phyloP scores from a whole-genome alignment of 306 rosid genomes.

The Erythrophleum fordii region DNA sequence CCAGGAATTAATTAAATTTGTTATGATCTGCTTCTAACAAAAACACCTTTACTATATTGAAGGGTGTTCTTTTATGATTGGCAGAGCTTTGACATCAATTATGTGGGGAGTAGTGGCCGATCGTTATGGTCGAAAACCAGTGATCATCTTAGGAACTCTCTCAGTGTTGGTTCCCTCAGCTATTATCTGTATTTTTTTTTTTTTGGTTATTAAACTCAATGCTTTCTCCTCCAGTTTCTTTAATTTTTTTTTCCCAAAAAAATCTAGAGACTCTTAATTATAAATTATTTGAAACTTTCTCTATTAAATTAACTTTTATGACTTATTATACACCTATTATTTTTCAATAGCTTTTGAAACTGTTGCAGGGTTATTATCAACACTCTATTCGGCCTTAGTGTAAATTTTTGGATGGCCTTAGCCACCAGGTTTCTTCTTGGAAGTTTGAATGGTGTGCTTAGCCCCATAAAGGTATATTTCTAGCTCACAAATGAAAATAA shows the following conservation, averaged over 20 bases:
- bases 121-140: slow-evolving; percentile 67
- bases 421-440: neutral
- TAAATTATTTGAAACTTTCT: too few relatives aligned
- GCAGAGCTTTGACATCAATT: slow-evolving; percentile 62
- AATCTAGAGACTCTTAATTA: too few relatives aligned
- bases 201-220: too few relatives aligned
- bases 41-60: slow-evolving; percentile 1
- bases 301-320: too few relatives aligned
- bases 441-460: neutral
- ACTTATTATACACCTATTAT: too few relatives aligned
- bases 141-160: slow-evolving; percentile 47
- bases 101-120: slow-evolving; percentile 64
- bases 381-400: neutral
- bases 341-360: neutral
- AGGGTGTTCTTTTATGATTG: slow-evolving; percentile 67
- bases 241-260: too few relatives aligned
- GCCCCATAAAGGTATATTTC: neutral
- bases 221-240: too few relatives aligned
- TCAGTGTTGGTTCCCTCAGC: slow-evolving; percentile 46
- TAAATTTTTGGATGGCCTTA: neutral
- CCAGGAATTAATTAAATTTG: too few relatives aligned
- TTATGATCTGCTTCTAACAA: neutral
- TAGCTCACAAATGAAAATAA: too few relatives aligned
- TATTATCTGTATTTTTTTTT: too few relatives aligned
- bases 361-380: neutral